Base-by-base conservation (phyloP, 2,329 filamentous ascomycete species). In the Diaporthe destruens region DNA sequence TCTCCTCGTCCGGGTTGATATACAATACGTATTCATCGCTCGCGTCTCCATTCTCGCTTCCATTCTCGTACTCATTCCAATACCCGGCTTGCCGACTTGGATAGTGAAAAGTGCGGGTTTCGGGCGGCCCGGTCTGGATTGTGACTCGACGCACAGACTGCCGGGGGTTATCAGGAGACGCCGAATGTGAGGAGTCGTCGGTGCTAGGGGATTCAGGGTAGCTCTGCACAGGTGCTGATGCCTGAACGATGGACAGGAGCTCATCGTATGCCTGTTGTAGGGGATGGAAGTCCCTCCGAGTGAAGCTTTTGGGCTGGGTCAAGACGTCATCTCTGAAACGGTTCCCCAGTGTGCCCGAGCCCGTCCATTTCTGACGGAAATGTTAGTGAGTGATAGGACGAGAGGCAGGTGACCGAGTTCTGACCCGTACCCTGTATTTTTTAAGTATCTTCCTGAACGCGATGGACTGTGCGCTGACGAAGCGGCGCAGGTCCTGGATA, bases 11-110 rank as follows among this genome's bases (percentile, higher is more conserved):
- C 0, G 93, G 93, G 78, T 95, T 88, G 73, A 96, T 85, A 77
- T 94, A 94, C 76, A 96, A 91, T 56, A 90, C 87, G 80, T 94
- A 96, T 39, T 87, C 88, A 47, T 89, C 87, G 55, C 90, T 87
- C 18, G 86, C 83, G 3, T 87, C 90, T 65, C 86, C 88, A 2
- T 82, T 84, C 70, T 95, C 93, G 79, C 94, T 94, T 11, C 93
- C 93, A 79, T 95, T 84, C 76, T 97, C 94, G 80, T 96, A 96
- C 80, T 97, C 94, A 80, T 94, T 96, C 94, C 94, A 97, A 79
- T 96, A 96, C 57, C 85, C 84, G 66, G 80, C 79, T 9, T 80
- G 47, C 7, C 75, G 74, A 18, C 76, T 72, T 2, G 42, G 18
- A 14, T 25, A 61, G 12, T 66, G 34, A 16, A 69, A 65, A 12